Evolutionary conservation across 148 eudicot genomes (phyloP).

Genomic region (Rheum nobile): DNA sequence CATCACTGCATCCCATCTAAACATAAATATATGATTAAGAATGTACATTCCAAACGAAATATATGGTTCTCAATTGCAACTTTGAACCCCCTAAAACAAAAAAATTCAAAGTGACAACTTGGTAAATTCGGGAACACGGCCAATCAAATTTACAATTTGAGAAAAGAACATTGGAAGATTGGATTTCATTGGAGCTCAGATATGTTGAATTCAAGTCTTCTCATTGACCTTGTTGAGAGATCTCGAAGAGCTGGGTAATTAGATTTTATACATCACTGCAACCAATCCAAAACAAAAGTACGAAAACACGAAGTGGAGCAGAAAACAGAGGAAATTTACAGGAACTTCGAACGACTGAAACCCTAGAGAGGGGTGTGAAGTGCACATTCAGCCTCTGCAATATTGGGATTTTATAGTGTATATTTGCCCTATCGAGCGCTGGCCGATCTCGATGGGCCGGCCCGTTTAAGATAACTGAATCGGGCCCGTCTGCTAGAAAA

Average conservation of each 20-base stretch:
- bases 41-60: too few species aligned
- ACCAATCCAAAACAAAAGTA: not conserved
- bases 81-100: too few species aligned
- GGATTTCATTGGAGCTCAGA: not conserved
- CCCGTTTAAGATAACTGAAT: not conserved
- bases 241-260: conserved; percentile 5
- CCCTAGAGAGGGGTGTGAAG: not conserved
- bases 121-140: too few species aligned
- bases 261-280: not conserved
- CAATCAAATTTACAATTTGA: not conserved
- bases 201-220: not conserved
- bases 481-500: not conserved
- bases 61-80: too few species aligned
- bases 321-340: not conserved
- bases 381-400: not conserved
- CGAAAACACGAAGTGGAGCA: not conserved
- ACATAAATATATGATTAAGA: not conserved
- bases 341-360: not conserved
- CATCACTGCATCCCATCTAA: not conserved
- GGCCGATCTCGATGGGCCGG: not conserved
- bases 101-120: too few species aligned
- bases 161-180: not conserved
- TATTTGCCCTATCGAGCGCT: not conserved
- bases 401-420: not conserved
- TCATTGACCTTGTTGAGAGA: not conserved